These are phyloP conservation scores for Aspergillus eucalypticola DNA, from an alignment of 2,329 filamentous ascomycete species.

Conservation along the genomic window DNA sequence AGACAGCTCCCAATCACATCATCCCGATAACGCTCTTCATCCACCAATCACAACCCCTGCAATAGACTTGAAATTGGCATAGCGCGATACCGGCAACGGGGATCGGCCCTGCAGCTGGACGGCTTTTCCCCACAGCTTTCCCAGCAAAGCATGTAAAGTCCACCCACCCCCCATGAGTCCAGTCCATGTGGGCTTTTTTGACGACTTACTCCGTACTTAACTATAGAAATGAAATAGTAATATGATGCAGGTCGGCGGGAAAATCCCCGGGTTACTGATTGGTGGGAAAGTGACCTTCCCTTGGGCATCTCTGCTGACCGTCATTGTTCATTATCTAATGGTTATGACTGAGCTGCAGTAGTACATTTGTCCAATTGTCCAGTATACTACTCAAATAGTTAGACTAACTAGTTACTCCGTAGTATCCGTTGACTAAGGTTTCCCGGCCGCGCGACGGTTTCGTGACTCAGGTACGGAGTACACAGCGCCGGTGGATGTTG, in stretches of 20 bases:
- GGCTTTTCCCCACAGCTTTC: conserved; percentile 23
- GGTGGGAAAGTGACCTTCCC: background rate
- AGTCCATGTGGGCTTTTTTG: background rate
- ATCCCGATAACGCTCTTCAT: conserved; percentile 23
- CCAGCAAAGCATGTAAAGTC: background rate
- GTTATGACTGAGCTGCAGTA: background rate
- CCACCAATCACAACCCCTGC: conserved; percentile 25
- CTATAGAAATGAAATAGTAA: no score
- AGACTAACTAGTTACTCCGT: background rate
- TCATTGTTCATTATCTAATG: background rate
- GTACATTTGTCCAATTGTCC: no score
- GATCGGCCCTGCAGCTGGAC: conserved; percentile 29
- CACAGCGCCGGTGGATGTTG: no score
- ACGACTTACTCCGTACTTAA: no score
- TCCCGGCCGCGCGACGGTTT: background rate
- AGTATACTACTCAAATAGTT: no score
- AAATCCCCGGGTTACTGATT: conserved; percentile 1
- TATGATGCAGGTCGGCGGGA: background rate
- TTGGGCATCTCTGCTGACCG: conserved; percentile 16
- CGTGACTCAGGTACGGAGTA: background rate
- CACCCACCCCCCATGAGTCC: no score
- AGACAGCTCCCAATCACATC: conserved; percentile 26
- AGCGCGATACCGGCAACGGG: conserved; percentile 27
- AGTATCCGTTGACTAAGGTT: background rate
- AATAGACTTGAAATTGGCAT: conserved; percentile 19